These are phyloP conservation scores for Globisporangium radiosum DNA, from an alignment of 352 stramenopile species.

Conservation along the genomic window DNA sequence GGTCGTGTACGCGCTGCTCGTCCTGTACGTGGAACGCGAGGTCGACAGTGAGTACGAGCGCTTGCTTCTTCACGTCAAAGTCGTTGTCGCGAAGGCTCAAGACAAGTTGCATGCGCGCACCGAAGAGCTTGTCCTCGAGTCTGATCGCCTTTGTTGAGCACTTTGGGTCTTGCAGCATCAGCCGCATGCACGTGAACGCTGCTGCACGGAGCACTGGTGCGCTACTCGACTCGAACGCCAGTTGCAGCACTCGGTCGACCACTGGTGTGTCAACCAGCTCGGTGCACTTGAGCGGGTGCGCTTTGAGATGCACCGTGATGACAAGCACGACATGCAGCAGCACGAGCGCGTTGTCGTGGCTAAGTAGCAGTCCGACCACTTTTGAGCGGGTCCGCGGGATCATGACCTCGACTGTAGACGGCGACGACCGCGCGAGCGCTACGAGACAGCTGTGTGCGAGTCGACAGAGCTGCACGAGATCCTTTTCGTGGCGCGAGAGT, in stretches of 20 bases:
- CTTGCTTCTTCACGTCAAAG: constrained; percentile 14
- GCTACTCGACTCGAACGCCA: not conserved
- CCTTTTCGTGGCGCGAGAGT: constrained; percentile 3
- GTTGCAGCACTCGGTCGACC: constrained; percentile 1
- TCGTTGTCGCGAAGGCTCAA: constrained; percentile 1
- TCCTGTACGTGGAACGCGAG: constrained; percentile 10
- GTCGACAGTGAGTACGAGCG: constrained; percentile 9
- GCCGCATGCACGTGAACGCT: constrained; percentile 1
- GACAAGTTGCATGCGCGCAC: constrained; percentile 1
- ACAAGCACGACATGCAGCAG: constrained; percentile 11
- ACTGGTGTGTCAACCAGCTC: constrained; percentile 6
- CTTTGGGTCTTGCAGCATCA: constrained; percentile 10
- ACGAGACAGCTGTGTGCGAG: constrained; percentile 12
- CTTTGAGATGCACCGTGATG: constrained; percentile 10
- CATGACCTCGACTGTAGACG: constrained; percentile 4
- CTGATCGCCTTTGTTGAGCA: constrained; percentile 4
- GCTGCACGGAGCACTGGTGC: not conserved
- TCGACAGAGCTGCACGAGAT: constrained; percentile 13
- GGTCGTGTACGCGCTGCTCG: constrained; percentile 1
- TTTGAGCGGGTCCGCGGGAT: constrained; percentile 10
- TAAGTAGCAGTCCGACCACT: constrained; percentile 6
- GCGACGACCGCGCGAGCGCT: constrained; percentile 4
- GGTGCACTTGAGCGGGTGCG: constrained; percentile 8
- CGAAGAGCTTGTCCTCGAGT: constrained; percentile 9
- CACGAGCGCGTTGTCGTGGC: constrained; percentile 5